Percentiles rank a stretch among this genome's conserved stretches.
phyloP scores from a whole-genome alignment of 108 stramenopile genomes.

The Nitzschia sp. region DNA sequence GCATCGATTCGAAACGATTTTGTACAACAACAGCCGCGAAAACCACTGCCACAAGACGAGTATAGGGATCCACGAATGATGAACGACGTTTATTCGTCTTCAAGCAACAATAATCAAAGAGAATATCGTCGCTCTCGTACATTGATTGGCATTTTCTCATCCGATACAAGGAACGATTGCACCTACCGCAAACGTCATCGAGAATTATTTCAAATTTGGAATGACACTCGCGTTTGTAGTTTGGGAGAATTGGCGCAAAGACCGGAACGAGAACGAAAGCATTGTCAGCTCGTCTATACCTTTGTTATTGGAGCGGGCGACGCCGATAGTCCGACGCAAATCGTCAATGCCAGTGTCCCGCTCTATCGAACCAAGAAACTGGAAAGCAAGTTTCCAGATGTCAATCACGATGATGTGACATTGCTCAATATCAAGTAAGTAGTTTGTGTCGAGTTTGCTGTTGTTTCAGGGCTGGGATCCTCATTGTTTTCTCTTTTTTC shows the following conservation, averaged over 20 bases:
- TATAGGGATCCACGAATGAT: too few relatives aligned
- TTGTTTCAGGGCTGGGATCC: background rate
- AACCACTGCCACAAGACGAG: too few relatives aligned
- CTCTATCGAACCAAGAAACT: constrained; percentile 9
- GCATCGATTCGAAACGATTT: too few relatives aligned
- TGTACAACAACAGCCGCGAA: constrained; percentile 2
- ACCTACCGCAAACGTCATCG: constrained; percentile 46
- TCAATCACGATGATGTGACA: constrained; percentile 20
- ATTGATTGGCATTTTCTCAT: constrained; percentile 47
- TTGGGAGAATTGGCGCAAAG: constrained; percentile 21
- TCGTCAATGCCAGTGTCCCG: constrained; percentile 16
- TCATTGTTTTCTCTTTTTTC: background rate
- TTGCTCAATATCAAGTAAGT: constrained; percentile 13
- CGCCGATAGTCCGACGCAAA: constrained; percentile 27
- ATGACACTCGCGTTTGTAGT: constrained; percentile 49
- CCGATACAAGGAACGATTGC: constrained; percentile 37
- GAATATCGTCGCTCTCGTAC: constrained; percentile 23
- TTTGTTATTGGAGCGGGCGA: constrained; percentile 42
- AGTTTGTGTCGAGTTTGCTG: background rate
- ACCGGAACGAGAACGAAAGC: background rate
- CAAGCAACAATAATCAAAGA: too few relatives aligned
- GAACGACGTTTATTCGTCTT: too few relatives aligned
- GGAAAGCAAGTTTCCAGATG: constrained; percentile 8
- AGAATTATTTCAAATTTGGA: constrained; percentile 46
- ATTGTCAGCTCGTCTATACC: constrained; percentile 52